phyloP scores from a whole-genome alignment of 2,329 filamentous ascomycete species.

The Ascochyta pisi region DNA sequence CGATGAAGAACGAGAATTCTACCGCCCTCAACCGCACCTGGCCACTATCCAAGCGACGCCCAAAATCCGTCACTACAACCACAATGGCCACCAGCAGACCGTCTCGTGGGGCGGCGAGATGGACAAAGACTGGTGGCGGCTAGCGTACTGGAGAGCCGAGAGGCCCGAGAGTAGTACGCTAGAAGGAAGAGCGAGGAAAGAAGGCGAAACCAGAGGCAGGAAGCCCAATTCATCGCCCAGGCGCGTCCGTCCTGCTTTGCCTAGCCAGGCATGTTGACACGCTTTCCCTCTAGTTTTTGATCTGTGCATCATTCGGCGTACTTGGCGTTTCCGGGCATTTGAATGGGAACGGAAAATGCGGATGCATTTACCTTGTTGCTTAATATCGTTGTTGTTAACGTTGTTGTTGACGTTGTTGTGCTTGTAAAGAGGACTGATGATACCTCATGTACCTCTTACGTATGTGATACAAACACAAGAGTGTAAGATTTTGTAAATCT shows the following conservation, averaged over 20 bases:
- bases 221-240: neutral
- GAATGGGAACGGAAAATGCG: too few species aligned
- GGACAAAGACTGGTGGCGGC: neutral
- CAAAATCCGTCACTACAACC: conserved; percentile 10
- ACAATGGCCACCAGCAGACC: neutral
- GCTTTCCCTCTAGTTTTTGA: too few species aligned
- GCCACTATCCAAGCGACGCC: conserved; percentile 20
- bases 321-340: neutral
- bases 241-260: neutral
- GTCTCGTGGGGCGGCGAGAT: conserved; percentile 4
- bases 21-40: neutral
- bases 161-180: conserved; percentile 13
- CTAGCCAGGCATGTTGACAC: neutral
- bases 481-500: too few species aligned
- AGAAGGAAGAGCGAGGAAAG: conserved; percentile 16
- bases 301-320: neutral
- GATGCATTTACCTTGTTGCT: too few species aligned
- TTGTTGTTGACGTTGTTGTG: too few species aligned
- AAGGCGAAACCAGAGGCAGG: conserved; percentile 21
- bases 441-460: too few species aligned
- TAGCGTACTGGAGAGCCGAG: conserved; percentile 17
- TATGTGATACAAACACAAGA: too few species aligned
- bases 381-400: too few species aligned
- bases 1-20: conserved; percentile 25
- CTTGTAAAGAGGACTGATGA: too few species aligned